phyloP scores from a whole-genome alignment of 2,329 filamentous ascomycete species.

The Monosporascus sp. region DNA sequence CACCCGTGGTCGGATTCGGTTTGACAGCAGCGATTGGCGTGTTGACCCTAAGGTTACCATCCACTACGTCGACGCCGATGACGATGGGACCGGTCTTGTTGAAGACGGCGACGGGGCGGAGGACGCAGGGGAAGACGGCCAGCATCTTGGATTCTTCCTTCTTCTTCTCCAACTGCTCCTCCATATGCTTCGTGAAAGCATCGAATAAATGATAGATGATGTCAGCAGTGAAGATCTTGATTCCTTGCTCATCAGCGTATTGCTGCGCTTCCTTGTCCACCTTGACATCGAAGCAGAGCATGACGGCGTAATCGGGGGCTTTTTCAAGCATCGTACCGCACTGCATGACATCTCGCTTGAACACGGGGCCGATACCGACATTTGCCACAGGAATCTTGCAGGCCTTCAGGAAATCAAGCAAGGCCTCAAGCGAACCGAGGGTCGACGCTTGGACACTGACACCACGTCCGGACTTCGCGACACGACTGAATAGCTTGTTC shows the following conservation, averaged over 20 bases:
- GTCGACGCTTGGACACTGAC: slow-evolving; percentile 97
- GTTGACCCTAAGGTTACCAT: slow-evolving; percentile 78
- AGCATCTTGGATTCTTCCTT: slow-evolving; percentile 95
- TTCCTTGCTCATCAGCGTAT: slow-evolving; percentile 88
- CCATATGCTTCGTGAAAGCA: slow-evolving; percentile 93
- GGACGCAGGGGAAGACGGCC: slow-evolving; percentile 94
- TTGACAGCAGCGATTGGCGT: slow-evolving; percentile 88
- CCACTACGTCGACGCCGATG: slow-evolving; percentile 89
- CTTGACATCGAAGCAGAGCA: slow-evolving; percentile 99
- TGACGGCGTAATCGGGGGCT: slow-evolving; percentile 90
- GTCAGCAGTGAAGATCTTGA: slow-evolving; percentile 97
- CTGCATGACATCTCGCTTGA: slow-evolving; percentile 96
- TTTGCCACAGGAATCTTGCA: slow-evolving; percentile 98
- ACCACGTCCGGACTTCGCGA: slow-evolving; percentile 87
- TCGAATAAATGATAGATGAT: slow-evolving; percentile 99
- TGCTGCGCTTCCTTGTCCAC: slow-evolving; percentile 91
- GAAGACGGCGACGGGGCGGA: slow-evolving; percentile 87
- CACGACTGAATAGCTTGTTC: slow-evolving; percentile 82
- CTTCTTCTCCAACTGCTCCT: slow-evolving; percentile 77
- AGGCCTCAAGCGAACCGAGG: slow-evolving; percentile 89
- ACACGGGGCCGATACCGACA: slow-evolving; percentile 95
- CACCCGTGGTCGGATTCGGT: slow-evolving; percentile 69
- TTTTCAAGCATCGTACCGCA: slow-evolving; percentile 96
- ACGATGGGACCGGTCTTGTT: slow-evolving; percentile 98
- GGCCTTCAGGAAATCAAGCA: slow-evolving; percentile 91